Conservation (phyloP, 2,329 filamentous ascomycete species). For the Neonectria neomacrospora region DNA sequence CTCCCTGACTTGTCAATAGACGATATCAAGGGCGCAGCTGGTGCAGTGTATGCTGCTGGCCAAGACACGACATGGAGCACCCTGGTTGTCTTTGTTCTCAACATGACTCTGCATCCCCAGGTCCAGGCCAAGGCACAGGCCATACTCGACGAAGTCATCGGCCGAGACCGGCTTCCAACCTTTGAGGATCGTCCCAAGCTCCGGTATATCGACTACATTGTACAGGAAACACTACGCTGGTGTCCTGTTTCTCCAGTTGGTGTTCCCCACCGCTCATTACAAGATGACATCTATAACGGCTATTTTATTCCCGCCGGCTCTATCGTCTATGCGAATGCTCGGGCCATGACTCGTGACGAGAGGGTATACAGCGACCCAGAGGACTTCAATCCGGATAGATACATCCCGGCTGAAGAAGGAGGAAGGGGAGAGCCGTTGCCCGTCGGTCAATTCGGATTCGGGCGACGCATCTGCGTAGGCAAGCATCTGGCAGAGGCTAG, state of each 20-base stretch:
- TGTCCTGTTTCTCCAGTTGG: constrained; percentile 26
- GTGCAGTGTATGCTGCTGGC: constrained; percentile 25
- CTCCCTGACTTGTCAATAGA: constrained; percentile 46
- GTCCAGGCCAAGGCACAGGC: constrained; percentile 53
- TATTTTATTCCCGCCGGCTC: constrained; percentile 25
- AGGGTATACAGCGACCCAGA: constrained; percentile 13
- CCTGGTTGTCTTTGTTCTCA: constrained; percentile 56
- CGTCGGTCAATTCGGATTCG: constrained; percentile 24
- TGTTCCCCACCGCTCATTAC: constrained; percentile 16
- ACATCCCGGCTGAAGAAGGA: constrained; percentile 12
- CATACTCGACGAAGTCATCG: constrained; percentile 56
- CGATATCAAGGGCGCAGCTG: constrained; percentile 24
- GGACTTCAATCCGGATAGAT: constrained; percentile 23
- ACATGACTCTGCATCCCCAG: constrained; percentile 54
- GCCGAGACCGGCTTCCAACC: constrained; percentile 52
- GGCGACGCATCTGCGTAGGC: constrained; percentile 20
- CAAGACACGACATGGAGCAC: constrained; percentile 31
- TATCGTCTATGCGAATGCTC: constrained; percentile 23
- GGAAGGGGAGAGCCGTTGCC: constrained; percentile 24
- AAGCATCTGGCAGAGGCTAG: constrained; percentile 19
- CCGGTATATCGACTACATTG: constrained; percentile 21
- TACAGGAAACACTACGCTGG: constrained; percentile 25
- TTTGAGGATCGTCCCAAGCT: constrained; percentile 49
- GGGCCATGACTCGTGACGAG: constrained; percentile 19
- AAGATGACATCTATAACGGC: constrained; percentile 23